Percentiles rank a stretch among this genome's conserved stretches.
phyloP scores from a whole-genome alignment of 1,139 yeast species.

The Diutina neorugosa region DNA sequence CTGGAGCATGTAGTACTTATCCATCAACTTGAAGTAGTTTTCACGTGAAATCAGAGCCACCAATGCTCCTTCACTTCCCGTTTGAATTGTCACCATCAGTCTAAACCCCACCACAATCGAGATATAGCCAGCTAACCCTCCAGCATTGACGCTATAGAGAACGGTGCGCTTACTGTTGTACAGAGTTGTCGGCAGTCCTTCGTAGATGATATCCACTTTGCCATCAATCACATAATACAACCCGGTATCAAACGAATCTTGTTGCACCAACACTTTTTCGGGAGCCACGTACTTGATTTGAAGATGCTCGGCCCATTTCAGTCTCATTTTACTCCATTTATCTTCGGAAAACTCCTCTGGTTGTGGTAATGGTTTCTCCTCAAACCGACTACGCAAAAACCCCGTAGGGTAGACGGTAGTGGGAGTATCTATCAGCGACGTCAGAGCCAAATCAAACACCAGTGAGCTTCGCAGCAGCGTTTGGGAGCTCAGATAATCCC shows the following conservation, averaged over 20 bases:
- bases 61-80: slow-evolving; percentile 38
- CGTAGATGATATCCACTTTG: slow-evolving; percentile 41
- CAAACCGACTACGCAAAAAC: not conserved
- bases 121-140: slow-evolving; percentile 82
- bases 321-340: slow-evolving; percentile 21
- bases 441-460: slow-evolving; percentile 3
- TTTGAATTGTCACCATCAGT: slow-evolving; percentile 57
- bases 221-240: slow-evolving; percentile 75
- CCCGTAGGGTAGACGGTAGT: slow-evolving; percentile 1
- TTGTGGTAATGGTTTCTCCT: not conserved
- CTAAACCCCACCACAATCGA: slow-evolving; percentile 72
- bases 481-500: not conserved
- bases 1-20: slow-evolving; percentile 63
- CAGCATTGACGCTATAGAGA: slow-evolving; percentile 47
- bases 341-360: not conserved
- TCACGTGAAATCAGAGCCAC: slow-evolving; percentile 63
- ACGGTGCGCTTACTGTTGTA: slow-evolving; percentile 18
- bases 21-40: slow-evolving; percentile 55
- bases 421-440: not conserved
- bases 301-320: slow-evolving; percentile 52
- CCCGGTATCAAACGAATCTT: slow-evolving; percentile 60
- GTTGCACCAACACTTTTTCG: slow-evolving; percentile 47
- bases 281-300: slow-evolving; percentile 44
- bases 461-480: slow-evolving; percentile 3
- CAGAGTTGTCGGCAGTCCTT: slow-evolving; percentile 7